Percentiles rank a stretch among this genome's conserved stretches.
phyloP scores from a whole-genome alignment of 106 monocot genomes.

The Allium cepa region DNA sequence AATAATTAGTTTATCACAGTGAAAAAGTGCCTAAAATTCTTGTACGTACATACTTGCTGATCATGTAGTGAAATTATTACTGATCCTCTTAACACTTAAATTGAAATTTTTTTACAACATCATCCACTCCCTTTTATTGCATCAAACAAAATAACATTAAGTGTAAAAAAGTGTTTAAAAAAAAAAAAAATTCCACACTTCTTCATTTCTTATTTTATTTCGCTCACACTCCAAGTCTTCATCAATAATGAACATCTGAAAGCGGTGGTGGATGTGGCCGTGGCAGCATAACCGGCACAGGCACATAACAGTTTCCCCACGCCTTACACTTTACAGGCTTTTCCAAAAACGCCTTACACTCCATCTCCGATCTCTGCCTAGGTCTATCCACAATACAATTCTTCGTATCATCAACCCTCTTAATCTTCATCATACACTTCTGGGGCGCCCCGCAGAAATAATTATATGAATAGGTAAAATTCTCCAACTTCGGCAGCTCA shows the following conservation, averaged over 20 bases:
- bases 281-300: constrained; percentile 14
- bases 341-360: constrained; percentile 37
- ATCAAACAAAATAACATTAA: neutral
- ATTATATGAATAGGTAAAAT: constrained; percentile 66
- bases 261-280: constrained; percentile 2
- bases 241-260: neutral
- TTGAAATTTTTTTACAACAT: neutral
- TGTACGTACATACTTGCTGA: no score
- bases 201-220: neutral
- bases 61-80: neutral
- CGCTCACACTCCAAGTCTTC: neutral
- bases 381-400: constrained; percentile 51
- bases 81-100: neutral
- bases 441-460: constrained; percentile 61
- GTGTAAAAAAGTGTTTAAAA: neutral
- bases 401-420: constrained; percentile 26
- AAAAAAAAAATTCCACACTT: neutral
- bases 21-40: no score
- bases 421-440: constrained; percentile 23
- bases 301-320: constrained; percentile 17
- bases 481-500: constrained; percentile 48
- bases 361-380: constrained; percentile 27
- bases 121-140: neutral
- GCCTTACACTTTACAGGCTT: constrained; percentile 35
- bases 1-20: no score